phyloP scores from a whole-genome alignment of 2,329 filamentous ascomycete species.

The Calonectria naviculata region DNA sequence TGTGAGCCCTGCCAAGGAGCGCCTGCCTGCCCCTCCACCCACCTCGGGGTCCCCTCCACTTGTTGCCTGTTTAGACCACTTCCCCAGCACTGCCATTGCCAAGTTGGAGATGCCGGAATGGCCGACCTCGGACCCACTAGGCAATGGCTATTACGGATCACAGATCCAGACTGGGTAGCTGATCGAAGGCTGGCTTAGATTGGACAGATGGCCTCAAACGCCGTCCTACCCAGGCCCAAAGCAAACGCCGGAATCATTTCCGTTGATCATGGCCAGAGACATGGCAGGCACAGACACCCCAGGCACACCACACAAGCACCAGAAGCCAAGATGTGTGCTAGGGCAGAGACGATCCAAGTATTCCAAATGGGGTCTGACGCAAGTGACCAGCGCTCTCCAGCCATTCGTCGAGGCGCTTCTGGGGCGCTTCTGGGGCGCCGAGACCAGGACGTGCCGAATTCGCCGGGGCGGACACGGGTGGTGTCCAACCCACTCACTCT shows the following conservation, averaged over 20 bases:
- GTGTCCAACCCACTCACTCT: background rate
- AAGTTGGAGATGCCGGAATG: slow-evolving; percentile 12
- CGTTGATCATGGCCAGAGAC: background rate
- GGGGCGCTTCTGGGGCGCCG: slow-evolving; percentile 4
- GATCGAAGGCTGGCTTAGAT: background rate
- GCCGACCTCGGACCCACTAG: slow-evolving; percentile 16
- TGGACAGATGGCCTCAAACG: background rate
- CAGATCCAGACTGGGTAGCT: background rate
- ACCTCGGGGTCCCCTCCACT: slow-evolving; percentile 14
- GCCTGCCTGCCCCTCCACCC: background rate
- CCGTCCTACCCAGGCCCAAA: background rate
- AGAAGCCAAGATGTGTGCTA: background rate
- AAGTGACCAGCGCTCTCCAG: background rate
- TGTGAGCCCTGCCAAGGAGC: background rate
- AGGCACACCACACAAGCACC: background rate
- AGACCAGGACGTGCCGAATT: slow-evolving; percentile 8
- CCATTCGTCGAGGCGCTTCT: background rate
- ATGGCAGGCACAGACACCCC: background rate
- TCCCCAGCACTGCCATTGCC: slow-evolving; percentile 15
- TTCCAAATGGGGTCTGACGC: background rate
- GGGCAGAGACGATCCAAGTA: background rate
- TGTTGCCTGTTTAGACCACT: slow-evolving; percentile 6
- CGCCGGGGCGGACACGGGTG: background rate
- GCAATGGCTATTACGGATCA: background rate
- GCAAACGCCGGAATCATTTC: background rate